Percentiles rank a stretch among this genome's conserved stretches.
These are phyloP conservation scores for Pichia sp. DNA, from an alignment of 1,139 yeast genomes.

Conservation along the genomic window DNA sequence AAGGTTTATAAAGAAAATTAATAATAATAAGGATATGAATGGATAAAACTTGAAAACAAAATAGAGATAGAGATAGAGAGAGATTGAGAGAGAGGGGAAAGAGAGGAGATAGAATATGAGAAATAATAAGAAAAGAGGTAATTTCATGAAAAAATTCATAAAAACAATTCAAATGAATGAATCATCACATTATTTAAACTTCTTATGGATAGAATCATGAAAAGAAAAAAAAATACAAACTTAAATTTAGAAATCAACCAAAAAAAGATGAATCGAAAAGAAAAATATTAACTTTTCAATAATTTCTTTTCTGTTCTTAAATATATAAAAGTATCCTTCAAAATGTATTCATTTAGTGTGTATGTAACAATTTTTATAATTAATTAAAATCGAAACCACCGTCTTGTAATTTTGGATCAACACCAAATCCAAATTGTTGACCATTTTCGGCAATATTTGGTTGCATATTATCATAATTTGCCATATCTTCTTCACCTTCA, in stretches of 20 bases:
- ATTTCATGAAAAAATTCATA: no score
- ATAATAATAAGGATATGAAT: background rate
- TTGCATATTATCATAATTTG: constrained; percentile 62
- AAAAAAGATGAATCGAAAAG: no score
- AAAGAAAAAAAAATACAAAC: no score
- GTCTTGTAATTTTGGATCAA: constrained; percentile 41
- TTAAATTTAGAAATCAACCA: no score
- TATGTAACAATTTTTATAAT: background rate
- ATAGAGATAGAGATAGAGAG: constrained; percentile 1
- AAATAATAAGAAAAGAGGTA: no score
- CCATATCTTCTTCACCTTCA: constrained; percentile 55
- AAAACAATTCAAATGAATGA: no score
- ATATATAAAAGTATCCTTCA: background rate
- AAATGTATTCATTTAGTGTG: background rate
- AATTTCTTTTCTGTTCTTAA: no score
- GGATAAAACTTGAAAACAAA: constrained; percentile 4
- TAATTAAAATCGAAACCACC: constrained; percentile 45
- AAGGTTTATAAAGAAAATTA: background rate
- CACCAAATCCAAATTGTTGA: constrained; percentile 84
- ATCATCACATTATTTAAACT: no score
- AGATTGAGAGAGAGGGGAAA: constrained; percentile 5
- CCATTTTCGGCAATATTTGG: constrained; percentile 58
- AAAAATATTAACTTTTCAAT: no score
- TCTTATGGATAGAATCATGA: no score
- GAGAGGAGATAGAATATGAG: background rate